phyloP scores from a whole-genome alignment of 495 filamentous ascomycete genomes.

The Zalerion maritima region DNA sequence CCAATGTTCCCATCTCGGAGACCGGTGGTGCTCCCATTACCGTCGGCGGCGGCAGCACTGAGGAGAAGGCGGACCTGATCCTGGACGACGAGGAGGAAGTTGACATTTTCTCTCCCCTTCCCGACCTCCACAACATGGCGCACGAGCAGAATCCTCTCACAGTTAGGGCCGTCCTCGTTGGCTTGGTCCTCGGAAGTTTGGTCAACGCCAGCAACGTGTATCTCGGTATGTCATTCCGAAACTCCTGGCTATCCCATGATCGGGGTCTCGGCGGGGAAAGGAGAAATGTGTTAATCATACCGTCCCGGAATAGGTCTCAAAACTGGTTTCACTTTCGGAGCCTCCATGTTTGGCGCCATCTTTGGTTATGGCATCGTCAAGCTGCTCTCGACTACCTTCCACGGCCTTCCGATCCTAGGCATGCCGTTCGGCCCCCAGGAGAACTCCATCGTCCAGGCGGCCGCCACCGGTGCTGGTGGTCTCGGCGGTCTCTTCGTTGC shows the following conservation, averaged over 20 bases:
- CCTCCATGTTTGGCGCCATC: conserved; percentile 46
- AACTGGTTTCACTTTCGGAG: conserved; percentile 49
- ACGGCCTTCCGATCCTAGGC: conserved; percentile 41
- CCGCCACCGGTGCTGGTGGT: conserved; percentile 48
- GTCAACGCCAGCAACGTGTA: conserved; percentile 54
- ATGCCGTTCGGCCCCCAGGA: conserved; percentile 50
- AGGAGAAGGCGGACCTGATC: conserved; percentile 7
- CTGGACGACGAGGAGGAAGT: conserved; percentile 11
- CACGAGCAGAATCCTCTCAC: conserved; percentile 38
- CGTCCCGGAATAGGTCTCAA: conserved; percentile 34
- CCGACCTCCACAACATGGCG: conserved; percentile 25
- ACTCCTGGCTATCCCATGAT: background rate
- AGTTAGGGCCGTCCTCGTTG: conserved; percentile 39
- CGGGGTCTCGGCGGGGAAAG: background rate
- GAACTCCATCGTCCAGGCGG: conserved; percentile 51
- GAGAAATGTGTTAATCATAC: conserved; percentile 11
- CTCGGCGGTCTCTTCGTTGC: conserved; percentile 49
- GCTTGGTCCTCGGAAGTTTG: conserved; percentile 41
- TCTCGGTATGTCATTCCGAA: conserved; percentile 28
- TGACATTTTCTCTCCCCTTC: conserved; percentile 33
- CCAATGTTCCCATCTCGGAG: too few relatives aligned
- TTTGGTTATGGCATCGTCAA: conserved; percentile 55
- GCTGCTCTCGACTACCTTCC: conserved; percentile 30
- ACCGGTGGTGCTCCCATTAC: too few relatives aligned
- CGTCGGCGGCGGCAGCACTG: conserved; percentile 5